Percentiles rank a stretch among this genome's conserved stretches.
phyloP scores from a whole-genome alignment of 257 asterid genomes.

The Nicotiana attenuata region DNA sequence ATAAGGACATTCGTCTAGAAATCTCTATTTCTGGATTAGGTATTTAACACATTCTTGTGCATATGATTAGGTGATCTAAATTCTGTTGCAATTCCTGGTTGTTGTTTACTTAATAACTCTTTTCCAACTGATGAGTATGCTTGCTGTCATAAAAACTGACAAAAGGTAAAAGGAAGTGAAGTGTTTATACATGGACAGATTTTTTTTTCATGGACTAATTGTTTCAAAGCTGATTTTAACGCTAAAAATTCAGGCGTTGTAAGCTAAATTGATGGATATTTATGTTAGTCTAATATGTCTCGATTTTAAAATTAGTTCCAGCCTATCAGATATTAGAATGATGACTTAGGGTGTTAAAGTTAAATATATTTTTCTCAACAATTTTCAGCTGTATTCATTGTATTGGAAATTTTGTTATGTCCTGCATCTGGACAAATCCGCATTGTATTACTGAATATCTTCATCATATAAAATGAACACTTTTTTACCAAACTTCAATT shows the following conservation, averaged over 20 bases:
- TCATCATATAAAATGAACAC: neutral
- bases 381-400: neutral
- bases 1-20: neutral
- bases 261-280: neutral
- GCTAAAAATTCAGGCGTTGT: neutral
- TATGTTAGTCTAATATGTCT: neutral
- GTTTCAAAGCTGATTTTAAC: neutral
- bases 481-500: neutral
- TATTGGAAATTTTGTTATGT: neutral
- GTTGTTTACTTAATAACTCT: neutral
- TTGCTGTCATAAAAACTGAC: neutral
- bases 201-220: no score
- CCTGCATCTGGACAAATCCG: neutral
- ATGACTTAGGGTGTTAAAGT: neutral
- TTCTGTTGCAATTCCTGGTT: neutral
- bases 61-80: neutral
- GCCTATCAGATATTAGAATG: neutral
- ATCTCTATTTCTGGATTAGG: neutral
- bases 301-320: neutral
- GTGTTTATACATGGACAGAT: neutral
- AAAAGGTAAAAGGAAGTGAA: neutral
- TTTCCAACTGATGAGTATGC: neutral
- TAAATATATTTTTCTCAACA: neutral
- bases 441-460: neutral
- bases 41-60: neutral